A percentile compares a stretch with the other conserved stretches of the same genome.
These are phyloP conservation scores for Bocquillonia castaneifolia DNA, from an alignment of 441 rosid genomes.

Conservation along the genomic window DNA sequence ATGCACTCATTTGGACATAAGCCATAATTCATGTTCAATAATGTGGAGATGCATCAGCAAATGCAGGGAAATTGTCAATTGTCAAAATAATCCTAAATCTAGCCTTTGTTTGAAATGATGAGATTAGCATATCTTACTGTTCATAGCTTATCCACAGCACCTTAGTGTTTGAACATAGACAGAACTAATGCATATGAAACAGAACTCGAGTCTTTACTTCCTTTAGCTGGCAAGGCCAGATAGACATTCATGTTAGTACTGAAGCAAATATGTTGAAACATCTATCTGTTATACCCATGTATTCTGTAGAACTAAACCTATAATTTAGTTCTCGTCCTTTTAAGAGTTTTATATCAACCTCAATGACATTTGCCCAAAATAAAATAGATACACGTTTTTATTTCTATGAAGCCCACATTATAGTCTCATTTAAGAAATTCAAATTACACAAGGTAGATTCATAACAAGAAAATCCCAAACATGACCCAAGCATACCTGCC, in stretches of 20 bases:
- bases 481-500: constrained; percentile 53
- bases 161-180: background rate
- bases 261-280: background rate
- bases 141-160: background rate
- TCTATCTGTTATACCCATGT: background rate
- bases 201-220: background rate
- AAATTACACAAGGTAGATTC: background rate
- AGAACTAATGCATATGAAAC: background rate
- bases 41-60: too few relatives aligned
- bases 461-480: background rate
- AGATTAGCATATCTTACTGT: background rate
- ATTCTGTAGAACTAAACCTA: too few relatives aligned
- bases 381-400: background rate
- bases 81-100: background rate
- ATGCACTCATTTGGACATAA: background rate
- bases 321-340: too few relatives aligned
- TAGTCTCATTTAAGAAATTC: too few relatives aligned
- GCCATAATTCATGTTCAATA: too few relatives aligned
- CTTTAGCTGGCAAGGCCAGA: background rate
- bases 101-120: background rate
- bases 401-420: background rate
- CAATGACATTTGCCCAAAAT: background rate
- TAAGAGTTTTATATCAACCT: background rate
- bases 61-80: background rate
- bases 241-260: background rate